Evolutionary conservation across 1,284 basidiomycete species (phyloP).

Genomic region (Puccinia coronata): DNA sequence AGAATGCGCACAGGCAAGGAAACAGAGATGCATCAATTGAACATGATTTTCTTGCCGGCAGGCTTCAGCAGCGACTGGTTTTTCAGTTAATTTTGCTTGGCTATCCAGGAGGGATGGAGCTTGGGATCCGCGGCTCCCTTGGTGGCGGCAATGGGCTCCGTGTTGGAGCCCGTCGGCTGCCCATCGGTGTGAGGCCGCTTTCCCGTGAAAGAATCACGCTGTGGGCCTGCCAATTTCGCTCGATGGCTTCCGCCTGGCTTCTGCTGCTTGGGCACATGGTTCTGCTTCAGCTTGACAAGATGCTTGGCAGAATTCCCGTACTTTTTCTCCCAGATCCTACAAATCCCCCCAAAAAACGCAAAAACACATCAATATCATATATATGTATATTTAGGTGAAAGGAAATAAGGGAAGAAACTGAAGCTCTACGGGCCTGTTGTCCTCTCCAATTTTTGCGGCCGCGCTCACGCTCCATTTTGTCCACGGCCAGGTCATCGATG

Average conservation of each 20-base stretch:
- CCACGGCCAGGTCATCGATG: conserved; percentile 61
- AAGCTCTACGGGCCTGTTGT: conserved; percentile 86
- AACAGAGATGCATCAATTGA: conserved; percentile 23
- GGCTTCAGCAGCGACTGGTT: conserved; percentile 50
- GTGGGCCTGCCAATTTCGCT: not conserved
- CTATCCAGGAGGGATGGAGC: conserved; percentile 90
- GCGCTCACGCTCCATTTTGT: conserved; percentile 52
- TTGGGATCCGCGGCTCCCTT: conserved; percentile 59
- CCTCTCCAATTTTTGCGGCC: conserved; percentile 84
- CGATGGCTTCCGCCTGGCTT: not conserved
- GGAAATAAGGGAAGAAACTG: conserved; percentile 61
- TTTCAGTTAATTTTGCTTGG: conserved; percentile 76
- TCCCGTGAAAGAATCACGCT: not conserved
- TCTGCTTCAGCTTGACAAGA: conserved; percentile 60
- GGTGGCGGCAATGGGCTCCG: not conserved
- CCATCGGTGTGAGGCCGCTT: no score
- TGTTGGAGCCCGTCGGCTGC: not conserved
- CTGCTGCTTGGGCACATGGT: not conserved
- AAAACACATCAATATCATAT: not conserved
- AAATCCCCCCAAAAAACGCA: not conserved
- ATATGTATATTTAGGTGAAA: not conserved
- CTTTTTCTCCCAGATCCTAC: conserved; percentile 95
- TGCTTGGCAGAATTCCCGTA: conserved; percentile 88
- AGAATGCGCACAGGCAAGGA: no score
- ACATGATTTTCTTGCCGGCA: conserved; percentile 39